A percentile compares a stretch with the other conserved stretches of the same genome.
phyloP scores from a whole-genome alignment of 139 green algal species.

The Pseudopediastrum boryanum region DNA sequence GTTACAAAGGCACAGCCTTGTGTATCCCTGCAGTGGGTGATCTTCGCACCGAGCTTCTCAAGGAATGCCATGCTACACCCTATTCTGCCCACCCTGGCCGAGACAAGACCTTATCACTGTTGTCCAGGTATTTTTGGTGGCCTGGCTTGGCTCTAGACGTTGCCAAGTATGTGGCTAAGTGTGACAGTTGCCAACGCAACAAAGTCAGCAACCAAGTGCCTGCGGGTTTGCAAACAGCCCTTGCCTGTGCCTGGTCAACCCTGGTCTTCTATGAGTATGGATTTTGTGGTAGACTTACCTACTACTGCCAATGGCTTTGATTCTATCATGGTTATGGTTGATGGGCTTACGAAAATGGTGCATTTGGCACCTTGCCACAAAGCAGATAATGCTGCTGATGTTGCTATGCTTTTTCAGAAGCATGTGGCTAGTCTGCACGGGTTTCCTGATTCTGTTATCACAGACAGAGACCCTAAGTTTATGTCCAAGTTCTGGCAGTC shows the following conservation, averaged over 20 bases:
- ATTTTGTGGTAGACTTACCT: slow-evolving; percentile 44
- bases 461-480: neutral
- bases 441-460: neutral
- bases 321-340: slow-evolving; percentile 48
- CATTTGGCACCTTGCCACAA: slow-evolving; percentile 24
- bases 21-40: neutral
- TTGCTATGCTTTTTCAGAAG: neutral
- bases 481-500: slow-evolving; percentile 12
- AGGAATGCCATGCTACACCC: slow-evolving; percentile 13
- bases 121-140: neutral
- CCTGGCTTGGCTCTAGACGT: slow-evolving; percentile 7
- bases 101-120: neutral
- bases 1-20: neutral
- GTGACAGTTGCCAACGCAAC: slow-evolving; percentile 33
- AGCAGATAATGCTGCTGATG: neutral
- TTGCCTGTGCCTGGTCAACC: slow-evolving; percentile 26
- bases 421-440: neutral
- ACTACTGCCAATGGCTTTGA: slow-evolving; percentile 30
- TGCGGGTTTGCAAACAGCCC: slow-evolving; percentile 24
- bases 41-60: neutral
- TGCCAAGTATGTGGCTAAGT: slow-evolving; percentile 4
- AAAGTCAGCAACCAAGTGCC: slow-evolving; percentile 20
- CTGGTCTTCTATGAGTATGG: slow-evolving; percentile 42
- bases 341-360: slow-evolving; percentile 53
- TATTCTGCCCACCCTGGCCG: slow-evolving; percentile 6